phyloP scores from a whole-genome alignment of 1,284 basidiomycete genomes.

The Pterulicium gracile region DNA sequence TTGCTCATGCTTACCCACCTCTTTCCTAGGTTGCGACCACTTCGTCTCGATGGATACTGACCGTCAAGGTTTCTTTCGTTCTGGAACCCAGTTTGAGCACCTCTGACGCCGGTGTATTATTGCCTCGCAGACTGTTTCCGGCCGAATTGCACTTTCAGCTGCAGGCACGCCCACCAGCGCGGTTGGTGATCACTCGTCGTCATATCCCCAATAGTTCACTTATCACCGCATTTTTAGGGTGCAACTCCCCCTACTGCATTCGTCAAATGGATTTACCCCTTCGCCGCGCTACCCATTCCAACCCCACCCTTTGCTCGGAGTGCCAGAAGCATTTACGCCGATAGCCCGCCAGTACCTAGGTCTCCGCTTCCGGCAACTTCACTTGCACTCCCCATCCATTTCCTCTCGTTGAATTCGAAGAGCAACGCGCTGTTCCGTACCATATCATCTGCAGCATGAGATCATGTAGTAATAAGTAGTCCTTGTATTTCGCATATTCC shows the following conservation, averaged over 20 bases:
- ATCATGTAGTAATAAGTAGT: too few species aligned
- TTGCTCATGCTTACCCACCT: slow-evolving; percentile 10
- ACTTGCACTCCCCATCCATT: too few species aligned
- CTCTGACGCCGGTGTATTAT: neutral
- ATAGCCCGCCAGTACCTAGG: too few species aligned
- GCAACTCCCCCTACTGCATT: slow-evolving; percentile 45
- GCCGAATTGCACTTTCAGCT: slow-evolving; percentile 60
- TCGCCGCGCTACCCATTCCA: slow-evolving; percentile 65
- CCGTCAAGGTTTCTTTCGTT: slow-evolving; percentile 22
- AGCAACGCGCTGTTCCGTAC: too few species aligned
- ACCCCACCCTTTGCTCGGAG: slow-evolving; percentile 44
- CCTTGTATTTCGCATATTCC: too few species aligned
- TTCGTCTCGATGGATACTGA: slow-evolving; percentile 66
- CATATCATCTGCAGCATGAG: too few species aligned
- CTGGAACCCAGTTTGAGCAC: neutral
- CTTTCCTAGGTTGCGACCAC: slow-evolving; percentile 60
- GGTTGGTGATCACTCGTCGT: slow-evolving; percentile 27
- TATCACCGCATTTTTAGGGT: slow-evolving; percentile 29
- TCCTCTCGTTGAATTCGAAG: too few species aligned
- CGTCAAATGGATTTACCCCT: slow-evolving; percentile 62
- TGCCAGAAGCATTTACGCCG: too few species aligned
- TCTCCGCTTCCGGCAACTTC: too few species aligned
- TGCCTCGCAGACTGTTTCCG: slow-evolving; percentile 48
- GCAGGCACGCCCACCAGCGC: slow-evolving; percentile 44
- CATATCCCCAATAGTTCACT: neutral